phyloP scores from a whole-genome alignment of 2,329 filamentous ascomycete species.

The Emergomyces orientalis region DNA sequence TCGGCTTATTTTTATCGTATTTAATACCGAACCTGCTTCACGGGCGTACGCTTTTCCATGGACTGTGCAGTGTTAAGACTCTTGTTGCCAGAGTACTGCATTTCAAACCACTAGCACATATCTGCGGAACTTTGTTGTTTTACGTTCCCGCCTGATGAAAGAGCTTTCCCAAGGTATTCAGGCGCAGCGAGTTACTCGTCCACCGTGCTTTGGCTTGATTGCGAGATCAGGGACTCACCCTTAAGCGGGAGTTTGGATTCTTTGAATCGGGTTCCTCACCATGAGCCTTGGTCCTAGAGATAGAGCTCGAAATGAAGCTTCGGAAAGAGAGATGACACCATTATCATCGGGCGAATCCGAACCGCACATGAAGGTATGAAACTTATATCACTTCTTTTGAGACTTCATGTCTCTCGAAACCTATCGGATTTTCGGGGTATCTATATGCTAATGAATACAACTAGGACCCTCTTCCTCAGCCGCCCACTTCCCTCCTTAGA shows the following conservation, averaged over 20 bases:
- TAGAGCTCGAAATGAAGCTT: slow-evolving; percentile 5
- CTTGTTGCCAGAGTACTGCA: slow-evolving; percentile 1
- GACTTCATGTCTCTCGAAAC: background rate
- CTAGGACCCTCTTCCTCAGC: slow-evolving; percentile 1
- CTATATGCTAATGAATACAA: background rate
- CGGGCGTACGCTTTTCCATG: slow-evolving; percentile 3
- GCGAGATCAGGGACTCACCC: background rate
- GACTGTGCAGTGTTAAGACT: slow-evolving; percentile 7
- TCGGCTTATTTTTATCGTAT: background rate
- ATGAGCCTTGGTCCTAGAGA: slow-evolving; percentile 14
- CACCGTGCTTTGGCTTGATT: slow-evolving; percentile 3
- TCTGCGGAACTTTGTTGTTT: background rate
- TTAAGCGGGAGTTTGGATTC: background rate
- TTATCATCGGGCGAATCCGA: slow-evolving; percentile 1
- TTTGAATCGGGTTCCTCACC: slow-evolving; percentile 4
- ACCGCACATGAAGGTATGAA: background rate
- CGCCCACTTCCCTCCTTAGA: slow-evolving; percentile 3
- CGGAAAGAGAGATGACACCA: slow-evolving; percentile 5
- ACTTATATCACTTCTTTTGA: background rate
- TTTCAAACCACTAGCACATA: slow-evolving; percentile 1
- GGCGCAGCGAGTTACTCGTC: slow-evolving; percentile 3
- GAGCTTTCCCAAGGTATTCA: background rate
- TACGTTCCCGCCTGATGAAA: slow-evolving; percentile 1
- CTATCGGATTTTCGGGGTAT: background rate
- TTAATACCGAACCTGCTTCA: background rate